phyloP scores from a whole-genome alignment of 2,329 filamentous ascomycete species.

The Tolypocladium tropicale region DNA sequence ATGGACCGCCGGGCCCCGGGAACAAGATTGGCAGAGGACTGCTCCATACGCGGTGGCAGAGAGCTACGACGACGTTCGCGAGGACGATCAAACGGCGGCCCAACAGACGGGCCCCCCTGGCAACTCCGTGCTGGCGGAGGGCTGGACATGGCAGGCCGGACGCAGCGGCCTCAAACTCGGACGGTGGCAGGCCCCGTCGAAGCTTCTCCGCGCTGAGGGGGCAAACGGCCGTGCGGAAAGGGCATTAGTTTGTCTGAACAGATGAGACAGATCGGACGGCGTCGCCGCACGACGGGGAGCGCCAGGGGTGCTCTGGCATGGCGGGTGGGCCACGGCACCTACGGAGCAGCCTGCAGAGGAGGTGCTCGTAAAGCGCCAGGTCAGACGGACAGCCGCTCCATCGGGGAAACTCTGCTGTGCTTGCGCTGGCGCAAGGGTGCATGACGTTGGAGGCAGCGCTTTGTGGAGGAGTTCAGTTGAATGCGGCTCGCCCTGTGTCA shows the following conservation, averaged over 20 bases:
- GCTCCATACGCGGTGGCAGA: neutral
- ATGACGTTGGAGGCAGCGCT: neutral
- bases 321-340: neutral
- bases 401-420: neutral
- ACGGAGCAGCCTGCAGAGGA: neutral
- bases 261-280: neutral
- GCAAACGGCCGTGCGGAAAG: neutral
- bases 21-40: neutral
- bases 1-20: neutral
- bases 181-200: neutral
- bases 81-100: neutral
- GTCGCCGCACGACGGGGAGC: neutral
- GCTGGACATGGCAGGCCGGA: neutral
- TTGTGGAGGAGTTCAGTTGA: neutral
- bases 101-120: neutral
- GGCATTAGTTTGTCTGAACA: neutral
- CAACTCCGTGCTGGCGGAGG: neutral
- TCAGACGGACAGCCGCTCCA: neutral
- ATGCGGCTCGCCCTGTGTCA: slow-evolving; percentile 2
- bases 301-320: neutral
- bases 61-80: neutral
- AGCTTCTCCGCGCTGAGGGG: neutral
- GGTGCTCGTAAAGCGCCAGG: neutral
- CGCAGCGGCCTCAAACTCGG: neutral
- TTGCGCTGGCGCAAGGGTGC: neutral